Conservation (phyloP, 257 asterid genomes). For the Anisodus acutangulus region DNA sequence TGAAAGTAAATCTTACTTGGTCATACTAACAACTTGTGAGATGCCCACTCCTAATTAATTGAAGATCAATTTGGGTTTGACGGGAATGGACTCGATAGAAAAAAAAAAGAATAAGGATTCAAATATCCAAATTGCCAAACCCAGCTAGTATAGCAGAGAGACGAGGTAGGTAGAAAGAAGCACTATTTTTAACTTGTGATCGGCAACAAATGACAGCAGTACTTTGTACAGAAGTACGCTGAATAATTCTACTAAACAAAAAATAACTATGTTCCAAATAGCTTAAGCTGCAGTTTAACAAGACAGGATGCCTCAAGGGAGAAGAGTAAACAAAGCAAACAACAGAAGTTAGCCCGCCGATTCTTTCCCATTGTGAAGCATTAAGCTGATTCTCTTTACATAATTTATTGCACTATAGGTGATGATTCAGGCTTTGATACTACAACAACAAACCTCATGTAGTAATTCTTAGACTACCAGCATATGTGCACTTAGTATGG, state of each 20-base stretch:
- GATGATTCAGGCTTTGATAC: too few species aligned
- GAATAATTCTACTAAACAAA: background rate
- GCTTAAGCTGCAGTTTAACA: background rate
- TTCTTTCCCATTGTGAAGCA: too few species aligned
- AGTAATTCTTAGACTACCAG: too few species aligned
- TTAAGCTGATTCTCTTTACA: too few species aligned
- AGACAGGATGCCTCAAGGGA: too few species aligned
- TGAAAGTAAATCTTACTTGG: background rate
- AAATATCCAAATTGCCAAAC: background rate
- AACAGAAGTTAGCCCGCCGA: too few species aligned
- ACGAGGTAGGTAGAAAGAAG: background rate
- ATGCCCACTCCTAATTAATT: background rate
- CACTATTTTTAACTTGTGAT: background rate
- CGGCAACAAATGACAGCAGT: background rate
- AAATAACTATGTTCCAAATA: background rate
- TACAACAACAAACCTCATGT: too few species aligned
- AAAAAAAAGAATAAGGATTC: background rate
- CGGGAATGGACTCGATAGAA: background rate
- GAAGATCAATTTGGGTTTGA: background rate
- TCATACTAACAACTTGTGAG: background rate
- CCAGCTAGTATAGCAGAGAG: background rate
- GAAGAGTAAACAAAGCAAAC: too few species aligned
- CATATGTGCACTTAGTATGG: too few species aligned
- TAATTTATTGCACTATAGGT: too few species aligned
- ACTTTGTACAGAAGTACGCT: background rate